These are phyloP conservation scores for Senecio squalidus DNA, from an alignment of 140 eudicot species.

Conservation along the genomic window DNA sequence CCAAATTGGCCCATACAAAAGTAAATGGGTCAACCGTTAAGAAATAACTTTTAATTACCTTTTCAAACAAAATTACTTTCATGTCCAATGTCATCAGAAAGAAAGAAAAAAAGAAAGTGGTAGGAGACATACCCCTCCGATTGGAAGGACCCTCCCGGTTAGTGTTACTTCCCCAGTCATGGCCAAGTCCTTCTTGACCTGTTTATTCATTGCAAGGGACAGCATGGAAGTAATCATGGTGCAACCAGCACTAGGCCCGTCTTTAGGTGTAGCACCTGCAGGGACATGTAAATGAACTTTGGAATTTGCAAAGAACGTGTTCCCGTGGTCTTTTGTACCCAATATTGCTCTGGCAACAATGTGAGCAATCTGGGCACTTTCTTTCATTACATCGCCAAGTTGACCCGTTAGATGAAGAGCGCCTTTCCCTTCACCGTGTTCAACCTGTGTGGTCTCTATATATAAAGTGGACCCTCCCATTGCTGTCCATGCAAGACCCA, in stretches of 20 bases:
- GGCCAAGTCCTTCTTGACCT: slow-evolving; percentile 72
- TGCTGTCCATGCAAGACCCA: slow-evolving; percentile 99
- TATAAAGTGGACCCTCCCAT: slow-evolving; percentile 99
- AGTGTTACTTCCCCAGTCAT: slow-evolving; percentile 96
- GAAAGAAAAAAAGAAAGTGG: background rate
- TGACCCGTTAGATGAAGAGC: slow-evolving; percentile 83
- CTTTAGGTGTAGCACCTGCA: slow-evolving; percentile 96
- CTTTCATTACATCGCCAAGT: slow-evolving; percentile 99
- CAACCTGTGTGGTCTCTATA: slow-evolving; percentile 69
- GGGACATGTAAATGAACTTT: slow-evolving; percentile 99
- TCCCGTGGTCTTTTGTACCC: slow-evolving; percentile 48
- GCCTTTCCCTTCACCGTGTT: slow-evolving; percentile 90
- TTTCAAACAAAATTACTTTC: too few species aligned
- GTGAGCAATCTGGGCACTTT: slow-evolving; percentile 98
- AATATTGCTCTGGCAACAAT: slow-evolving; percentile 79
- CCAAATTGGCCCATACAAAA: too few species aligned
- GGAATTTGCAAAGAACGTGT: slow-evolving; percentile 56
- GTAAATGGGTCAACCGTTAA: too few species aligned
- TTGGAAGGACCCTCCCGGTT: slow-evolving; percentile 89
- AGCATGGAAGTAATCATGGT: slow-evolving; percentile 91
- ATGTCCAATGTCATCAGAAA: too few species aligned
- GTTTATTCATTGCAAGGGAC: slow-evolving; percentile 73
- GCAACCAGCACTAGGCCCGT: slow-evolving; percentile 98
- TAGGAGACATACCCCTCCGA: slow-evolving; percentile 90
- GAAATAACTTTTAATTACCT: too few species aligned